Base-by-base conservation (phyloP, 2,329 filamentous ascomycete species). In the Thelonectria rubi region DNA sequence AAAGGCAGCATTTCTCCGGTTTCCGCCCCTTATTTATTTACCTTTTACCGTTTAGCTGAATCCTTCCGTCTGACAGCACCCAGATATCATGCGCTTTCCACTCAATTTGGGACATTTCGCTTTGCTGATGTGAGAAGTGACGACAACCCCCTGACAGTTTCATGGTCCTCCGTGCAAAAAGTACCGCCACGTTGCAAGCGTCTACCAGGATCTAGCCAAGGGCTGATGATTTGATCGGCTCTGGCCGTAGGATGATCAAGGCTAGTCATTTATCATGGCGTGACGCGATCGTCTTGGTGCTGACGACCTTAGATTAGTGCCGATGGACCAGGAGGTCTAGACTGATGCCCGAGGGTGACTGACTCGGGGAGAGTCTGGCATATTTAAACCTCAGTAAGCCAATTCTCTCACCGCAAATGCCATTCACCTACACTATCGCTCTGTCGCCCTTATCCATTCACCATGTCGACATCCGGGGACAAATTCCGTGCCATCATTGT, bases 401-500 rank as follows among this genome's bases (percentile, higher is more conserved):
- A 2, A 17, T 49, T 20, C 10, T 20, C 47, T 24, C 11, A 37
- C 30, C 21, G 5, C 1, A 49, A 49, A 18, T 11, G 5, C 18
- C 10, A 34, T 49, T 37, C n/a, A 3, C n/a, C 5, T 6, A n/a
- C 24, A 18, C 9, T 32, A 15, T 34, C 17, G 11, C 5, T 17
- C n/a, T 24, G 21, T 7, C 21, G 4, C 3, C 46, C 24, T 49
- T 32, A 5, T n/a, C 7, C 20, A 21, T 37, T 11, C 10, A 37
- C n/a, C 2, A 51, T 51, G 32, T 51, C 30, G 2, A 26, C 48
- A 3, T 39, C 12, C 3, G 18, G 39, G 17, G 7, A 24, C 24
- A 53, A 53, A 26, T 53, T 53, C 11, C 50, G 39, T 40, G 70
- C 70, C 11, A 66, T 74, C 46, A 63, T 74, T 32, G 50, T 72